Evolutionary conservation across 441 rosid genomes (phyloP).

Genomic region (Gossypium trilobum): DNA sequence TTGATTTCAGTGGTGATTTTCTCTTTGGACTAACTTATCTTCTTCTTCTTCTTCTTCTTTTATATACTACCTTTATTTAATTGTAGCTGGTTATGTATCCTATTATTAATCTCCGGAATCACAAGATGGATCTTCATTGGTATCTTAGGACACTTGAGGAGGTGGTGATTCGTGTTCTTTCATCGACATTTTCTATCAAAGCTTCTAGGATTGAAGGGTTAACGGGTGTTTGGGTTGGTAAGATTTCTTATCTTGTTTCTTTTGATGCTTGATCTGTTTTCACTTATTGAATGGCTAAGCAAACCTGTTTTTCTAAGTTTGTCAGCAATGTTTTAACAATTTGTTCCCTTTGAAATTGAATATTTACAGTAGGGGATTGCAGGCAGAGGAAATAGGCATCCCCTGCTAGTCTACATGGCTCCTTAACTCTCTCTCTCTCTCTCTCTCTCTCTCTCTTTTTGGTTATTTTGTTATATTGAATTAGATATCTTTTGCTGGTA

Average conservation of each 20-base stretch:
- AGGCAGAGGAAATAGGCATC: background rate
- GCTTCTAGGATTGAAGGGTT: conserved; percentile 68
- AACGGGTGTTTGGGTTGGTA: conserved; percentile 88
- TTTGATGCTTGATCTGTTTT: background rate
- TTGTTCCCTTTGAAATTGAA: background rate
- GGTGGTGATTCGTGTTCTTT: conserved; percentile 62
- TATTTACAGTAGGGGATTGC: background rate
- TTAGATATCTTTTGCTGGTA: background rate
- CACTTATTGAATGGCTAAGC: background rate
- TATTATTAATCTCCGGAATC: conserved; percentile 69
- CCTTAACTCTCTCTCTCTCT: background rate
- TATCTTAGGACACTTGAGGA: conserved; percentile 82
- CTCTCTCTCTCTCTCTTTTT: background rate
- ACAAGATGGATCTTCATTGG: conserved; percentile 95
- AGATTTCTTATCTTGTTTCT: conserved; percentile 14
- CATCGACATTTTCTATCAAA: conserved; percentile 51
- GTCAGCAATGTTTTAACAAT: background rate
- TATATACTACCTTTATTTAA: conserved; percentile 5
- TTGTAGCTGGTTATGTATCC: conserved; percentile 81
- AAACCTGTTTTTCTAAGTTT: background rate
- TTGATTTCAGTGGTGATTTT: background rate
- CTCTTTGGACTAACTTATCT: conserved; percentile 18
- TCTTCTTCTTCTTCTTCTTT: background rate
- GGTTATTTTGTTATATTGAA: background rate
- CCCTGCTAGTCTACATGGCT: background rate